These are phyloP conservation scores for Nakazawaea populi DNA, from an alignment of 805 yeast genomes.

Conservation along the genomic window DNA sequence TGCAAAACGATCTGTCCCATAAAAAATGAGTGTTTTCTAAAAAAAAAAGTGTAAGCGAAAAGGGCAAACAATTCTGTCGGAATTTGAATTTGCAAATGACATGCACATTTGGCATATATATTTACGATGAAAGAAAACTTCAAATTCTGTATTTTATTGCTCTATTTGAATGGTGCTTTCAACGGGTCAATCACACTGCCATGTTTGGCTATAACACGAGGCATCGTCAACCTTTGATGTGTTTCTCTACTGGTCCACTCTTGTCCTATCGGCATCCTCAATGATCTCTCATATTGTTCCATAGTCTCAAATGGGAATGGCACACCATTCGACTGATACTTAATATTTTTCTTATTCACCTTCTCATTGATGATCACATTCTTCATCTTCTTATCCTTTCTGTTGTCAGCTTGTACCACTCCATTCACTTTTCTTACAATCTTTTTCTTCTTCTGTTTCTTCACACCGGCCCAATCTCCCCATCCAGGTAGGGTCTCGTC, in stretches of 20 bases:
- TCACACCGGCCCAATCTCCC: constrained; percentile 94
- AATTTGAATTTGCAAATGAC: too few species aligned
- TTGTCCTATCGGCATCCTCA: constrained; percentile 94
- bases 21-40: too few species aligned
- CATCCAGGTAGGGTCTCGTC: constrained; percentile 92
- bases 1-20: too few species aligned
- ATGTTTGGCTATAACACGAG: constrained; percentile 78
- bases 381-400: constrained; percentile 71
- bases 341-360: constrained; percentile 75
- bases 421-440: constrained; percentile 73
- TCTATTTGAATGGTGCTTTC: constrained; percentile 70
- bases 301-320: constrained; percentile 92
- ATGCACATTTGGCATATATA: too few species aligned
- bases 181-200: constrained; percentile 90
- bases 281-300: constrained; percentile 91
- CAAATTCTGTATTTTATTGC: not conserved
- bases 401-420: constrained; percentile 59
- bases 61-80: too few species aligned
- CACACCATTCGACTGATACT: constrained; percentile 83
- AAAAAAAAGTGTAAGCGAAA: too few species aligned
- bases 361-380: constrained; percentile 88
- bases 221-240: constrained; percentile 85
- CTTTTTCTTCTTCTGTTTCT: constrained; percentile 47
- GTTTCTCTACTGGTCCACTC: constrained; percentile 91
- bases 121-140: not conserved